These are phyloP conservation scores for Solanum hybrid DNA, from an alignment of 305 asterid species.

Conservation along the genomic window DNA sequence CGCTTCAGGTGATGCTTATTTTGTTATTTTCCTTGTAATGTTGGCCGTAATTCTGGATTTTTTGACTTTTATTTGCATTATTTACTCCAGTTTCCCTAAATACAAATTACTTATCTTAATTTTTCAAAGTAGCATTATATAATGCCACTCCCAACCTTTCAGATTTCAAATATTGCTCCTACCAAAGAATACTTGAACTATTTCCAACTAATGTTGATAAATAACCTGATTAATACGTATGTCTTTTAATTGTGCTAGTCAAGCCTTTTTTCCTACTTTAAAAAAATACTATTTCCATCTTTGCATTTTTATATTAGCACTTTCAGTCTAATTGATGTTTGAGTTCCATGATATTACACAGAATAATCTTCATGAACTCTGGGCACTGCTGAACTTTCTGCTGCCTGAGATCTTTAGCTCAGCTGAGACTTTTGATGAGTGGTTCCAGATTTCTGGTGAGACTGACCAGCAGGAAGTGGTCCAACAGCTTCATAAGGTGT, in stretches of 20 bases:
- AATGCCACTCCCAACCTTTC: background rate
- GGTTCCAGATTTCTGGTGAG: constrained; percentile 99
- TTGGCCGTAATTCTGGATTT: background rate
- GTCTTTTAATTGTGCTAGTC: background rate
- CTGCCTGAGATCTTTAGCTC: constrained; percentile 99
- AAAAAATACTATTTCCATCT: background rate
- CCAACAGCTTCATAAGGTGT: constrained; percentile 99
- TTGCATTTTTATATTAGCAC: background rate
- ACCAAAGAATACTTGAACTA: background rate
- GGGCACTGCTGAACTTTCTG: constrained; percentile 95
- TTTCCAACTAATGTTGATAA: background rate
- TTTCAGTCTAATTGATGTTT: background rate
- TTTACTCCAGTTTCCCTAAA: background rate
- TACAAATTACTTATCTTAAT: background rate
- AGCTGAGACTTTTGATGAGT: constrained; percentile 96
- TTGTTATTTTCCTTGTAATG: background rate
- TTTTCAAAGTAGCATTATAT: background rate
- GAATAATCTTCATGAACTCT: constrained; percentile 99
- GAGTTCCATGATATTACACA: constrained; percentile 26
- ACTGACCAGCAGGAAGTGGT: constrained; percentile 99
- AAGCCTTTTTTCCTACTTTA: background rate
- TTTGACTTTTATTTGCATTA: background rate
- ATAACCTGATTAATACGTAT: background rate
- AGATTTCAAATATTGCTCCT: background rate
- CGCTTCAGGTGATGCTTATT: constrained; percentile 63